These are phyloP conservation scores for Eucalyptus caleyi DNA, from an alignment of 345 rosid genomes.

Conservation along the genomic window DNA sequence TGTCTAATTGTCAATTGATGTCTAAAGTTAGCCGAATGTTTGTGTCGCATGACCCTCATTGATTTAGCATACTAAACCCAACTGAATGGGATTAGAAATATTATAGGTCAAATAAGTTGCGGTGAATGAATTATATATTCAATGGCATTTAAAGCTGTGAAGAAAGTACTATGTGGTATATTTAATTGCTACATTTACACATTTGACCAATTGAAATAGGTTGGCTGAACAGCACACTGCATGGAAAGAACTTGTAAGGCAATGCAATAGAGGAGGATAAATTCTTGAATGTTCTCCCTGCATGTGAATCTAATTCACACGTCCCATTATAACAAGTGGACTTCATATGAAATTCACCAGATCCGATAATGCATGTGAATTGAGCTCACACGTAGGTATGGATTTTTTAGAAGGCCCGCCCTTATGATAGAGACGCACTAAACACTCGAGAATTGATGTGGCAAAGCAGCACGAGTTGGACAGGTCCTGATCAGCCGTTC, in stretches of 20 bases:
- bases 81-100: not conserved
- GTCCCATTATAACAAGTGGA: not conserved
- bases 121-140: not conserved
- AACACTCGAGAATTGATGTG: not conserved
- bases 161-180: not conserved
- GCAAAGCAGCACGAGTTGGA: not conserved
- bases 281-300: not conserved
- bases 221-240: not conserved
- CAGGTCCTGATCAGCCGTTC: not conserved
- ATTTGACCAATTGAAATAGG: not conserved
- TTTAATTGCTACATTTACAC: not conserved
- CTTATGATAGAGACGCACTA: not conserved
- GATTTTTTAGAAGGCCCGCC: not conserved
- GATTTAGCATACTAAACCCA: not conserved
- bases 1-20: not conserved
- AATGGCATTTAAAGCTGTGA: not conserved
- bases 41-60: not conserved
- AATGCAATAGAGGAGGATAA: not conserved
- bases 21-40: not conserved
- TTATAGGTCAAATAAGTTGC: not conserved
- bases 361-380: not conserved
- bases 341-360: not conserved
- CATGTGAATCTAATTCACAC: not conserved
- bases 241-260: not conserved
- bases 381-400: not conserved